A percentile compares a stretch with the other conserved stretches of the same genome.
phyloP scores from a whole-genome alignment of 768 basidiomycete genomes.

The Leccinum pellstonianum region DNA sequence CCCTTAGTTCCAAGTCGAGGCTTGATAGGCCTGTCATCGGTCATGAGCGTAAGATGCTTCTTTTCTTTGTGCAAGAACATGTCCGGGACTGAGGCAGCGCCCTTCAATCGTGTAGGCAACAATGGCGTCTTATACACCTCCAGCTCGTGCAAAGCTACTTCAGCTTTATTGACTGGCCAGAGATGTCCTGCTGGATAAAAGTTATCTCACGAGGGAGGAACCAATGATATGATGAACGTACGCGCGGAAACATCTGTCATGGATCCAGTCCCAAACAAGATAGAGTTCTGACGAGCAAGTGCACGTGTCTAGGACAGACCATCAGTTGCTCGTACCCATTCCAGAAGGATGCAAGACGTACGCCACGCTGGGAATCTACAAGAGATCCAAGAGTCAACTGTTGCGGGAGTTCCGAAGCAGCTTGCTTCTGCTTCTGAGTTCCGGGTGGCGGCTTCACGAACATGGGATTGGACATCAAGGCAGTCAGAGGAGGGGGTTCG shows the following conservation, averaged over 20 bases:
- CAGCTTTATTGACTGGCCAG: constrained; percentile 52
- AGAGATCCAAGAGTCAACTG: constrained; percentile 58
- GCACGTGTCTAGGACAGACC: constrained; percentile 42
- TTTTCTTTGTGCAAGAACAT: constrained; percentile 57
- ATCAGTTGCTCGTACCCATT: constrained; percentile 3
- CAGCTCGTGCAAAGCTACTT: constrained; percentile 66
- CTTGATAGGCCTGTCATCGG: constrained; percentile 51
- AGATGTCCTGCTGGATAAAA: constrained; percentile 22
- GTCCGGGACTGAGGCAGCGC: constrained; percentile 48
- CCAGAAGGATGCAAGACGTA: constrained; percentile 34
- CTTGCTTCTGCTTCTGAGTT: constrained; percentile 27
- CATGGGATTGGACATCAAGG: constrained; percentile 62
- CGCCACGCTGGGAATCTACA: constrained; percentile 53
- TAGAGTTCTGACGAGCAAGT: constrained; percentile 50
- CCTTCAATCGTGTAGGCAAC: constrained; percentile 56
- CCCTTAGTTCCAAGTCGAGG: constrained; percentile 46
- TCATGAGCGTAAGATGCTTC: constrained; percentile 54
- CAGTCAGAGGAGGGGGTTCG: constrained; percentile 66
- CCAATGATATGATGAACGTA: constrained; percentile 21
- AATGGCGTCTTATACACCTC: constrained; percentile 81
- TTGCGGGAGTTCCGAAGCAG: constrained; percentile 24
- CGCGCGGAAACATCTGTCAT: constrained; percentile 34
- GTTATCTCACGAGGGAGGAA: constrained; percentile 17
- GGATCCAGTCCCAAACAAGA: constrained; percentile 45
- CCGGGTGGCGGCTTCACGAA: constrained; percentile 62